Base-by-base conservation (phyloP, 1,284 basidiomycete genomes). In the Schizophyllum amplum region DNA sequence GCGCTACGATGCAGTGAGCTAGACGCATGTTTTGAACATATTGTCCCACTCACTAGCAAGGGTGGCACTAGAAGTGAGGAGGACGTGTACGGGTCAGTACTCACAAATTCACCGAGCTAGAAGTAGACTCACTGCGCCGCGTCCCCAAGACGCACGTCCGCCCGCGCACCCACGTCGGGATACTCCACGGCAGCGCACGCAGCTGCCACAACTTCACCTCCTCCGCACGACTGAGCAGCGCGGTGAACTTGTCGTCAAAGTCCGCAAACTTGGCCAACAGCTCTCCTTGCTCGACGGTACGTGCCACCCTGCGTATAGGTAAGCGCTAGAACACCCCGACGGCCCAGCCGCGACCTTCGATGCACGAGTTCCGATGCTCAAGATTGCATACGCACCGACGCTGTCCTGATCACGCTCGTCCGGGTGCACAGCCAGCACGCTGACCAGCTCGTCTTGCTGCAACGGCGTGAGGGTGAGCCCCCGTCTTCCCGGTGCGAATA, bases 121-220 rank as follows among this genome's bases (percentile, higher is more conserved):
- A n/a, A 55, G 50, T 59, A 58, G 7, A 59, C 60, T 24, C 60
- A 26, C 17, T 62, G 60, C 22, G 61, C 62, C 1, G 58, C 59
- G 33, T 59, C 61, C 61, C 61, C 11, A 59, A 27, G 11, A 60
- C 51, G 9, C 54, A 55, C 1, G 62, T 57, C 13, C 53, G 54
- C 17, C 58, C 33, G 13, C 33, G 33, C 13, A 42, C 17, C 33
- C 33, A 42, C 13, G 33, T 42, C 4, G 11, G 13, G 33, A 42
- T 42, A 42, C 17, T 26, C 13, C 27, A 26, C 1, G 62, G 61
- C 2, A 62, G 15, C 33, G 33, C n/a, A 33, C 60, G 56, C 22
- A 61, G 25, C 54, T 57, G 55, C 62, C 62, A 63, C 22, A 49
- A 53, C 15, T 48, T n/a, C 9, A 60, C 26, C 26, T 23, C 51